These are phyloP conservation scores for Lactarius tabidus DNA, from an alignment of 768 basidiomycete genomes.

Conservation along the genomic window DNA sequence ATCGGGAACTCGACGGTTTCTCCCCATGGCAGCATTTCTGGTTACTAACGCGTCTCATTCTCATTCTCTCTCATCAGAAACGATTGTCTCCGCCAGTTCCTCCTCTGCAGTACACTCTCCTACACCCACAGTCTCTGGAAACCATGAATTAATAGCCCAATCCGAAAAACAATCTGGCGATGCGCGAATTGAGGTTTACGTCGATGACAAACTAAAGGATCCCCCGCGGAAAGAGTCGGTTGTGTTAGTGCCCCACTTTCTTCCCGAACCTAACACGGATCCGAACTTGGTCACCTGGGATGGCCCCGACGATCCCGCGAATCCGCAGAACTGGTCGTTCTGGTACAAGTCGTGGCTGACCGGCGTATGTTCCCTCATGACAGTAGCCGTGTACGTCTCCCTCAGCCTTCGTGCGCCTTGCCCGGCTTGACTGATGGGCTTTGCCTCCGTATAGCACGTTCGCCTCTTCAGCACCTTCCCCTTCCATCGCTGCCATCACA, in stretches of 20 bases:
- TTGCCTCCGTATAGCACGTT: conserved; percentile 24
- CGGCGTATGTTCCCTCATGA: not conserved
- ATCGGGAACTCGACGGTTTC: not conserved
- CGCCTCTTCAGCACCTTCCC: conserved; percentile 29
- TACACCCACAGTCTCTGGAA: not conserved
- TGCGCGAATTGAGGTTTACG: not conserved
- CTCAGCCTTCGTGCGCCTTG: not conserved
- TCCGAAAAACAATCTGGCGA: not conserved
- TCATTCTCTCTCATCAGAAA: not conserved
- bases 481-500: conserved; percentile 13
- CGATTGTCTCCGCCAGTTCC: not conserved
- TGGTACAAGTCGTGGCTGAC: conserved; percentile 23
- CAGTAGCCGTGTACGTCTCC: conserved; percentile 22
- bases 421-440: not conserved
- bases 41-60: not conserved
- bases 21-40: not conserved
- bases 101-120: not conserved
- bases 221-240: not conserved
- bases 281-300: conserved; percentile 23
- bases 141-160: not conserved
- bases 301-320: conserved; percentile 19
- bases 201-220: no score
- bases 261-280: conserved; percentile 9
- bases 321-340: conserved; percentile 26
- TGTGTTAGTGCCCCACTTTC: not conserved